These are phyloP conservation scores for Penicillium mononematosum DNA, from an alignment of 495 filamentous ascomycete species.

Conservation along the genomic window DNA sequence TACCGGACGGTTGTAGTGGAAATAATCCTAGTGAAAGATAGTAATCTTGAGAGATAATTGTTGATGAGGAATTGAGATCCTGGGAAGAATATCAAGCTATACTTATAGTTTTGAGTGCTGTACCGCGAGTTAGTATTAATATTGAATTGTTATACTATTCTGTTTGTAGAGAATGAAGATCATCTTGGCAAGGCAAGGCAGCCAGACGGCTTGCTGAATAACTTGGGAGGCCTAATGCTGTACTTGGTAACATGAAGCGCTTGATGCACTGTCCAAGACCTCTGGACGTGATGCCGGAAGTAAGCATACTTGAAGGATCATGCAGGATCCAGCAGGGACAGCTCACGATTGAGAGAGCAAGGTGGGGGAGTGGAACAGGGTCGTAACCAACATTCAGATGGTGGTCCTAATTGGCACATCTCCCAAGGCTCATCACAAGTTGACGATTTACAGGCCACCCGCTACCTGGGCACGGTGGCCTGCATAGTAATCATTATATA, in stretches of 20 bases:
- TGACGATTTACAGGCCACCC: background rate
- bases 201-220: slow-evolving; percentile 1
- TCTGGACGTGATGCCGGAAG: background rate
- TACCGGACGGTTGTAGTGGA: slow-evolving; percentile 7
- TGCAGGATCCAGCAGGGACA: slow-evolving; percentile 3
- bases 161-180: slow-evolving; percentile 10
- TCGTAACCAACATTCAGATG: slow-evolving; percentile 1
- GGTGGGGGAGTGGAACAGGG: slow-evolving; percentile 6
- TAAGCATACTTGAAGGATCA: slow-evolving; percentile 12
- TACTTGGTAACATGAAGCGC: background rate
- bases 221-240: slow-evolving; percentile 10
- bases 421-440: background rate
- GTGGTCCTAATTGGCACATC: slow-evolving; percentile 9
- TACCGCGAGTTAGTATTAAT: background rate
- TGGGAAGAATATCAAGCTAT: background rate
- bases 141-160: background rate
- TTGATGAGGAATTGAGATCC: slow-evolving; percentile 3
- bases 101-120: background rate
- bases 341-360: slow-evolving; percentile 5
- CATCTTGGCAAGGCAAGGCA: slow-evolving; percentile 13
- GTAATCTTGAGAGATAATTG: background rate
- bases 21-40: slow-evolving; percentile 1
- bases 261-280: background rate
- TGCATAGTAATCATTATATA: background rate
- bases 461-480: no score